A percentile compares a stretch with the other conserved stretches of the same genome.
phyloP scores from a whole-genome alignment of 106 monocot genomes.

The Ottelia alismoides region DNA sequence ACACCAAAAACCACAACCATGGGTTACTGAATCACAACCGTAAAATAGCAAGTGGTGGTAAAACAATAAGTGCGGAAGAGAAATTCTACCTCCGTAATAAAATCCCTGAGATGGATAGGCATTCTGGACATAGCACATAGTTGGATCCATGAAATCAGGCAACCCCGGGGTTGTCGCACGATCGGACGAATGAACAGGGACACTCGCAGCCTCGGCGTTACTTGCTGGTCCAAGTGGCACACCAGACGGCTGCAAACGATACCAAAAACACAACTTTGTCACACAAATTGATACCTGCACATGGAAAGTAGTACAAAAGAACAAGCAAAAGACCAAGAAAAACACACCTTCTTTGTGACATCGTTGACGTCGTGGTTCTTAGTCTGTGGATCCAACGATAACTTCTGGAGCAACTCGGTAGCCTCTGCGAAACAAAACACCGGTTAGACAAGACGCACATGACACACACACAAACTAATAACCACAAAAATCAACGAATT shows the following conservation, averaged over 20 bases:
- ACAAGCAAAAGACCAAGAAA: neutral
- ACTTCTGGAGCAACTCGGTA: constrained; percentile 46
- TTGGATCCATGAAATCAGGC: constrained; percentile 40
- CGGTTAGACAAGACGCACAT: neutral
- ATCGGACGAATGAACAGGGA: constrained; percentile 20
- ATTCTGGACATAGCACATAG: constrained; percentile 35
- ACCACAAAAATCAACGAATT: neutral
- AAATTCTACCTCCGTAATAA: constrained; percentile 46
- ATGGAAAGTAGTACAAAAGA: neutral
- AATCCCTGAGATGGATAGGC: constrained; percentile 33
- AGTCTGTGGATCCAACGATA: constrained; percentile 46
- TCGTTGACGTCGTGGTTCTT: constrained; percentile 41
- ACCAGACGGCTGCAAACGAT: constrained; percentile 16
- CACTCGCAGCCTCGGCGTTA: constrained; percentile 13
- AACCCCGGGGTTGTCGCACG: constrained; percentile 44
- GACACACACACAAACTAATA: neutral
- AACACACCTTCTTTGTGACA: constrained; percentile 41
- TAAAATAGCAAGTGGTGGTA: neutral
- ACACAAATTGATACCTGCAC: neutral
- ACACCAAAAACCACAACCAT: neutral
- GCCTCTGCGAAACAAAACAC: constrained; percentile 29
- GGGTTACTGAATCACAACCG: neutral
- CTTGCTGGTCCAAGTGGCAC: constrained; percentile 15
- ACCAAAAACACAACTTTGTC: neutral
- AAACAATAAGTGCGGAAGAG: neutral